Conservation (phyloP, 78 protist genomes). For the Polysphondylium violaceum region DNA sequence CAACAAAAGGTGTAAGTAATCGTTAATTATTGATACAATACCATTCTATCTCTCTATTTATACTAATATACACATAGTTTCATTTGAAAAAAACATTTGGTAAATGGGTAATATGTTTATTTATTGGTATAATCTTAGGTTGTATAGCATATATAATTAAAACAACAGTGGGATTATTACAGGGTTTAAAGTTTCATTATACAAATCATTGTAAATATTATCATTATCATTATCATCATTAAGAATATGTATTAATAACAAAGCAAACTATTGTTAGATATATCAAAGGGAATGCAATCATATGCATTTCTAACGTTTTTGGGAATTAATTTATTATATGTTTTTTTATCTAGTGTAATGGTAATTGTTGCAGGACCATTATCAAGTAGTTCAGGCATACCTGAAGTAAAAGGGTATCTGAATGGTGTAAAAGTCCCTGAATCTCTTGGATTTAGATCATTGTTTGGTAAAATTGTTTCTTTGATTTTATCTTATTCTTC, state of each 20-base stretch:
- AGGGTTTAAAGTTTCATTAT: conserved; percentile 58
- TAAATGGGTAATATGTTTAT: conserved; percentile 69
- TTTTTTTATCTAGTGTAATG: conserved; percentile 20
- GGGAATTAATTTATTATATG: conserved; percentile 58
- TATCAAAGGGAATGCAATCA: conserved; percentile 21
- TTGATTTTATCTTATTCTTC: conserved; percentile 80
- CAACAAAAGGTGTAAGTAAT: conserved; percentile 18
- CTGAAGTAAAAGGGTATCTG: conserved; percentile 91
- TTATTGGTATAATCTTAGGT: conserved; percentile 53
- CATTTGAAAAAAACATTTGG: conserved; percentile 74
- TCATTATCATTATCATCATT: not conserved
- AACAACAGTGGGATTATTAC: conserved; percentile 37
- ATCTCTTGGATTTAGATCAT: conserved; percentile 52
- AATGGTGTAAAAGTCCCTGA: conserved; percentile 80
- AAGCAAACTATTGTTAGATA: conserved; percentile 11
- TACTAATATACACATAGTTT: not conserved
- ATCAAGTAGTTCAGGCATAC: conserved; percentile 91
- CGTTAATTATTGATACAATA: not conserved
- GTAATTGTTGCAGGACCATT: conserved; percentile 69
- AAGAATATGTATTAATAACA: not conserved
- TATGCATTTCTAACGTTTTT: conserved; percentile 56
- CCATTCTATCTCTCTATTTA: not conserved
- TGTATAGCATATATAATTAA: conserved; percentile 68
- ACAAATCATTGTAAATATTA: conserved; percentile 47
- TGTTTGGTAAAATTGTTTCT: conserved; percentile 87